These are phyloP conservation scores for Cerrena zonata DNA, from an alignment of 1,284 basidiomycete species.

Conservation along the genomic window DNA sequence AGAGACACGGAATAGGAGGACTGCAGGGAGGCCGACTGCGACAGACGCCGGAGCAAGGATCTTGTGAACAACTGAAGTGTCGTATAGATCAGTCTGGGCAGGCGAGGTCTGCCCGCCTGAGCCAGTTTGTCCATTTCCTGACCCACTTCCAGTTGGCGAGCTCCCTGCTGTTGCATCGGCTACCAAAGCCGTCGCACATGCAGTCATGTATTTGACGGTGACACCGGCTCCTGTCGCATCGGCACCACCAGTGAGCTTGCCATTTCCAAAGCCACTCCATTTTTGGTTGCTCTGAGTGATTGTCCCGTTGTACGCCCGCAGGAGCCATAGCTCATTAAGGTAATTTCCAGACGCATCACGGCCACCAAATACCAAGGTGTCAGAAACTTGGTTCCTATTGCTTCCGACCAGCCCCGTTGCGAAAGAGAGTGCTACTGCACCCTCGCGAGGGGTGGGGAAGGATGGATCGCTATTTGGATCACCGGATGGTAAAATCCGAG, in stretches of 20 bases:
- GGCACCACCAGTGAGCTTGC: constrained; percentile 52
- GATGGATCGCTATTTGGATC: constrained; percentile 50
- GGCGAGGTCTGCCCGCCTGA: constrained; percentile 3
- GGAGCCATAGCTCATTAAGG: constrained; percentile 69
- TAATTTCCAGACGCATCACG: constrained; percentile 60
- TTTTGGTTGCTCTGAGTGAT: constrained; percentile 46
- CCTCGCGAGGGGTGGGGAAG: constrained; percentile 62
- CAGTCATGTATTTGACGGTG: constrained; percentile 48
- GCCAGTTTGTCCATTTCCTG: constrained; percentile 8
- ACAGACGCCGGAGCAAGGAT: constrained; percentile 59
- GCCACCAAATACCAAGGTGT: constrained; percentile 76
- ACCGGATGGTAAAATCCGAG: constrained; percentile 64
- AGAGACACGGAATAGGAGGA: constrained; percentile 50
- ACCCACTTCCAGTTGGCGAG: constrained; percentile 10
- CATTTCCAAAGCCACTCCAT: constrained; percentile 63
- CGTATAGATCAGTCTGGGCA: constrained; percentile 26
- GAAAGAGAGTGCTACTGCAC: constrained; percentile 60
- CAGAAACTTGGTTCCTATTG: constrained; percentile 45
- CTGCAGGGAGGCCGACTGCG: constrained; percentile 47
- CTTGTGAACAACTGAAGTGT: constrained; percentile 61
- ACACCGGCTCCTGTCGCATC: constrained; percentile 65
- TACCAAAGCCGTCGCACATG: constrained; percentile 48
- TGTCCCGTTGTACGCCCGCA: constrained; percentile 60
- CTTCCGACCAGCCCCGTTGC: constrained; percentile 49
- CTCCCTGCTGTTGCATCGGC: constrained; percentile 21